Evolutionary conservation across 805 yeast genomes (phyloP), one percentile per base, ranked within the genome.

Genomic region (Isabelozyma rhagii): DNA sequence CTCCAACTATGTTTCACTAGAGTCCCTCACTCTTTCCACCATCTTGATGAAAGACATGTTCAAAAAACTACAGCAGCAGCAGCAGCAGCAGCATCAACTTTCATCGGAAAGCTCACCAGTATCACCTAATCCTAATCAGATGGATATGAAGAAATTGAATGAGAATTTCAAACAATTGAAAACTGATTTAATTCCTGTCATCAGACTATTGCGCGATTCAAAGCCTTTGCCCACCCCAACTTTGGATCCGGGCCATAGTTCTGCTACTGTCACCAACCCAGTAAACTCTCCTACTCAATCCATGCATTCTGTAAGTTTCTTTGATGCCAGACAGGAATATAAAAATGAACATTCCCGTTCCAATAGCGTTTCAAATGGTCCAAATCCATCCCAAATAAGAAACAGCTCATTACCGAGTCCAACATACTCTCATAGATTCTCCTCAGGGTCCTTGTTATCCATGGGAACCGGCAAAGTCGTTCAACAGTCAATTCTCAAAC

Each of bases 201-300:
- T 84, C 48, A 76, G 85, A 49, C 70, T 80, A 45, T 71, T 80
- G 43, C 86, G 86, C 58, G 91, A 86, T 63, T 67, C 80, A 54
- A 78, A 82, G 57, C 90, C 89, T 4, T 70, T 85, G 46, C 90
- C 90, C 0, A 81, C 86, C 0, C 90, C 87, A 6, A 78, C 81
- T 0, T 63, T 73, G 41, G 79, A 62, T 53, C 78, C 78, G 1
- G 76, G 77, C 1, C 36, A 31, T 31, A 31, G 1, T 4, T 31
- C 36, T 10, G 58, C 65, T 10, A 50, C 55, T 4, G 51, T 58
- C 5, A 41, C 59, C 21, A 43, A 45, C 8, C 17, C 49, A 11
- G 25, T 56, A 25, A 64, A 61, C 40, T 66, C 69, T 48, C 75
- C 74, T n/a, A 64, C 71, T 0, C 56, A 54, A 31, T 61, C 70